These are phyloP conservation scores for Talinum fruticosum DNA, from an alignment of 148 eudicot species.

Conservation along the genomic window DNA sequence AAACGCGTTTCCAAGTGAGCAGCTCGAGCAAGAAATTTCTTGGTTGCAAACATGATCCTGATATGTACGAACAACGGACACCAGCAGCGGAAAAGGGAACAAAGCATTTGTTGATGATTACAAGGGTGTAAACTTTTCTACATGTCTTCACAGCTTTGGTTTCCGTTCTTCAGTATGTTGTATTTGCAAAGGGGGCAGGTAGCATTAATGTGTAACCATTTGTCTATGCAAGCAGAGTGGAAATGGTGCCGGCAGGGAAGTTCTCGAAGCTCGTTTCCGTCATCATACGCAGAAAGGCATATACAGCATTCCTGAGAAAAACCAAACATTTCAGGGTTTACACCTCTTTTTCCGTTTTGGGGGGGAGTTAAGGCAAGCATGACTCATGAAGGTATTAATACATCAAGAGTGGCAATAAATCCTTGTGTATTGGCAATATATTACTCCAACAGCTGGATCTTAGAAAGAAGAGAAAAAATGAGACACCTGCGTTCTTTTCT, in stretches of 20 bases:
- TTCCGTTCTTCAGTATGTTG: slow-evolving; percentile 70
- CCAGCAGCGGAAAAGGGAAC: slow-evolving; percentile 10
- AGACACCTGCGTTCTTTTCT: too few relatives aligned
- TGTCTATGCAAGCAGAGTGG: slow-evolving; percentile 78
- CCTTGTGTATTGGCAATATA: not conserved
- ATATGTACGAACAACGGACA: slow-evolving; percentile 31
- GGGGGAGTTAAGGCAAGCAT: not conserved
- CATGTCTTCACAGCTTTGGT: slow-evolving; percentile 62
- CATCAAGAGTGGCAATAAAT: not conserved
- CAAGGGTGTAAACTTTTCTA: slow-evolving; percentile 25
- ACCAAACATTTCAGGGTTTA: slow-evolving; percentile 1
- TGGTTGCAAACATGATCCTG: slow-evolving; percentile 13
- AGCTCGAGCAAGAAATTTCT: slow-evolving; percentile 14
- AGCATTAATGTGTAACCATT: slow-evolving; percentile 82
- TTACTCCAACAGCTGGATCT: not conserved
- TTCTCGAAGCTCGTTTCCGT: slow-evolving; percentile 73
- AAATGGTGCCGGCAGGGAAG: slow-evolving; percentile 92
- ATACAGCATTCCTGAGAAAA: slow-evolving; percentile 70
- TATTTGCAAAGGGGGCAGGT: slow-evolving; percentile 95
- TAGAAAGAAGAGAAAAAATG: not conserved
- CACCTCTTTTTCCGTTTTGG: not conserved
- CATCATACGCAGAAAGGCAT: slow-evolving; percentile 74
- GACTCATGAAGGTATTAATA: not conserved
- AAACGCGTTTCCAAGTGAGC: slow-evolving; percentile 18
- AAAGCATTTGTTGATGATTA: not conserved